Conservation (phyloP, 208 protist genomes). For the Trypanosoma boissoni region DNA sequence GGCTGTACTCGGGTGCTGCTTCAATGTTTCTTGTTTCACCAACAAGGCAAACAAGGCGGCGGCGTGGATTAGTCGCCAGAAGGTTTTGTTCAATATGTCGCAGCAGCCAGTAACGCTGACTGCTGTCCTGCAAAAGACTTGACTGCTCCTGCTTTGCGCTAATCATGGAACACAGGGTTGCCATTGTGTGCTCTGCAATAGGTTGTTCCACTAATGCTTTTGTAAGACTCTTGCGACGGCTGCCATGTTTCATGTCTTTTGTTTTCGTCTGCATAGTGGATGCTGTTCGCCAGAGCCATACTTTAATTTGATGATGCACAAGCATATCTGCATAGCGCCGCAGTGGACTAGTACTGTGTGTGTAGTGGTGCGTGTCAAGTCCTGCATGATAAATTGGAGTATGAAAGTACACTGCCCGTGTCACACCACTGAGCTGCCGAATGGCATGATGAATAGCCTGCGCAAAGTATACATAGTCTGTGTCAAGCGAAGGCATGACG, state of each 20-base stretch:
- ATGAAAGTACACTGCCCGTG: conserved; percentile 80
- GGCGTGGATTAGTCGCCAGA: conserved; percentile 19
- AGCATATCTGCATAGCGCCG: conserved; percentile 89
- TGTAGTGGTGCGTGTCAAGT: conserved; percentile 77
- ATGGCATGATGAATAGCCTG: conserved; percentile 70
- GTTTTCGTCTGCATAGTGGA: conserved; percentile 7
- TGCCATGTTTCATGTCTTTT: not conserved
- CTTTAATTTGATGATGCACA: conserved; percentile 90
- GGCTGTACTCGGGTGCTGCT: conserved; percentile 58
- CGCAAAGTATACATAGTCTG: conserved; percentile 55
- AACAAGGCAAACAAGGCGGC: conserved; percentile 60
- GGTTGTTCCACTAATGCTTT: conserved; percentile 34
- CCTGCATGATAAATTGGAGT: conserved; percentile 70
- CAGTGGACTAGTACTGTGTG: conserved; percentile 86
- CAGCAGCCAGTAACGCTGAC: conserved; percentile 76
- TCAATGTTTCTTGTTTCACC: conserved; percentile 66
- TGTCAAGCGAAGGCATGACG: conserved; percentile 47
- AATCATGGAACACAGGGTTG: conserved; percentile 76
- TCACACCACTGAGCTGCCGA: conserved; percentile 67
- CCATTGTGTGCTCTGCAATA: conserved; percentile 83
- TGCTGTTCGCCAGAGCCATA: conserved; percentile 59
- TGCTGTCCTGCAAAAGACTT: conserved; percentile 80
- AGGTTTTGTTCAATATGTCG: conserved; percentile 54
- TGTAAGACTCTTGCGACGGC: too few relatives aligned
- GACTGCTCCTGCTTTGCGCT: conserved; percentile 79